Evolutionary conservation across 495 filamentous ascomycete species (phyloP).

Genomic region (Aspergillus sclerotiicarbonarius): DNA sequence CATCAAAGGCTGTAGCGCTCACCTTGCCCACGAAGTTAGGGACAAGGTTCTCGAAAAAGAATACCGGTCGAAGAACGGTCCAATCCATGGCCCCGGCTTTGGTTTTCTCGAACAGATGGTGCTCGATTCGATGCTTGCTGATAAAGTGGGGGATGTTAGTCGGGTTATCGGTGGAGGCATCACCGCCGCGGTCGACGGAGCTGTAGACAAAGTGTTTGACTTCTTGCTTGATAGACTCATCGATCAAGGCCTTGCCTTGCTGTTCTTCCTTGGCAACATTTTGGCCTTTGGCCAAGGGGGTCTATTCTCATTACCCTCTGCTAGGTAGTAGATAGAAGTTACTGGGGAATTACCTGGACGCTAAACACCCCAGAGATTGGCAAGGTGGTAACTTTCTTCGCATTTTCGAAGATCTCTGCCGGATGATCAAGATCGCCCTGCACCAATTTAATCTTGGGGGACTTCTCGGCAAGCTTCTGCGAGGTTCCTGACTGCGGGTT

Average conservation of each 20-base stretch:
- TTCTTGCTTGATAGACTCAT: constrained; percentile 51
- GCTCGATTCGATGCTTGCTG: constrained; percentile 63
- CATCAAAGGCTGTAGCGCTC: constrained; percentile 51
- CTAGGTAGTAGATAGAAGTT: not conserved
- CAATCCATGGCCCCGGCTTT: constrained; percentile 46
- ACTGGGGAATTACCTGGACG: constrained; percentile 30
- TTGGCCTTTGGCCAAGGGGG: not conserved
- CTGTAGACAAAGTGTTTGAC: constrained; percentile 64
- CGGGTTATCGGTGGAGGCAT: constrained; percentile 49
- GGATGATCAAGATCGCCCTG: constrained; percentile 56
- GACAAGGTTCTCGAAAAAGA: constrained; percentile 65
- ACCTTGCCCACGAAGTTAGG: constrained; percentile 55
- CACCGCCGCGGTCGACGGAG: constrained; percentile 65
- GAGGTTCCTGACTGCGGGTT: constrained; percentile 53
- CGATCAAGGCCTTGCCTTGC: constrained; percentile 61
- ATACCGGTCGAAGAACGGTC: constrained; percentile 58
- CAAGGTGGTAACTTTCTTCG: constrained; percentile 38
- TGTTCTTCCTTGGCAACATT: constrained; percentile 2
- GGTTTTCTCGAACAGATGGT: constrained; percentile 48
- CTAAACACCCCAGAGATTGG: constrained; percentile 55
- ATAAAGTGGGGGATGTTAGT: constrained; percentile 62
- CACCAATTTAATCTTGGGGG: constrained; percentile 51
- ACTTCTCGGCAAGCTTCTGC: constrained; percentile 45
- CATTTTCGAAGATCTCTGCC: constrained; percentile 50
- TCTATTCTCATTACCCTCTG: not conserved